Conservation (phyloP, 306 rosid species). For the barrel medic (Medicago truncatula) region MtrunA17r5.0-ANR NC_053046.1:6240501-6241000, state of each 20-base stretch:
- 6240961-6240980: constrained; percentile 54
- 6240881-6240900: constrained; percentile 62
- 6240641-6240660: constrained; percentile 82
- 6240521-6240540: constrained; percentile 43
- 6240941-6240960: constrained; percentile 54
- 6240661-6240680: constrained; percentile 50
- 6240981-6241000: constrained; percentile 54
- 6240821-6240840: constrained; percentile 53
- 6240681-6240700: constrained; percentile 42
- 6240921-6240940: constrained; percentile 55
- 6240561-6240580: constrained; percentile 73
- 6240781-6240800: constrained; percentile 70
- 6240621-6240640: constrained; percentile 75
- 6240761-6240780: constrained; percentile 87
- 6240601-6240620: constrained; percentile 64
- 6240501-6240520: constrained; percentile 65
- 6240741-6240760: constrained; percentile 69
- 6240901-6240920: constrained; percentile 72
- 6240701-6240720: constrained; percentile 82
- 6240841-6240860: constrained; percentile 49
- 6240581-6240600: constrained; percentile 87
- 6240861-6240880: constrained; percentile 59
- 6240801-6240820: constrained; percentile 57
- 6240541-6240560: constrained; percentile 75
- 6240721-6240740: constrained; percentile 59